phyloP scores from a whole-genome alignment of 2,329 filamentous ascomycete species.

The Colletotrichum sp. region DNA sequence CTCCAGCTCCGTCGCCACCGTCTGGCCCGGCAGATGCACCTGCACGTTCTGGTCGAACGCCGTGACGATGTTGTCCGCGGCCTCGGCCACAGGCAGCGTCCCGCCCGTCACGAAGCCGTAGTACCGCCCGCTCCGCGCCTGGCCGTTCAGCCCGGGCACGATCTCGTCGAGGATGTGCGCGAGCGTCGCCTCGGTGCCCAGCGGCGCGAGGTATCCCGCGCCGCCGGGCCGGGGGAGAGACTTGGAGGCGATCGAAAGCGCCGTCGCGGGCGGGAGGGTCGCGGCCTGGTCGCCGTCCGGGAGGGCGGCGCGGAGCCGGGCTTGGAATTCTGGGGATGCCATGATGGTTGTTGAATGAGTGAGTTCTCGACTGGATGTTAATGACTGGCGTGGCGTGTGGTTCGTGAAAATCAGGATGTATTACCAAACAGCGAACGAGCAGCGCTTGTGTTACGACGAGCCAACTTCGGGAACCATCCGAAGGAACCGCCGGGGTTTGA shows the following conservation, averaged over 20 bases:
- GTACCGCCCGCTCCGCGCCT: slow-evolving; percentile 71
- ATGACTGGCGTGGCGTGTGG: background rate
- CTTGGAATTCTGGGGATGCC: slow-evolving; percentile 8
- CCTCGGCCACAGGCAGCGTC: slow-evolving; percentile 76
- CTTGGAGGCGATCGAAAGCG: slow-evolving; percentile 41
- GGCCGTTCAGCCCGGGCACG: slow-evolving; percentile 68
- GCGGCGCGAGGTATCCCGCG: slow-evolving; percentile 34
- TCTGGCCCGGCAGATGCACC: slow-evolving; percentile 81
- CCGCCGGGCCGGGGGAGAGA: slow-evolving; percentile 40
- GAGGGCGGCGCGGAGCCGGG: slow-evolving; percentile 11
- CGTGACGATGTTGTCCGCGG: slow-evolving; percentile 85
- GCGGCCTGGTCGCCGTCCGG: slow-evolving; percentile 20
- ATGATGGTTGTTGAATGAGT: background rate
- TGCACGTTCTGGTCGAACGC: slow-evolving; percentile 83
- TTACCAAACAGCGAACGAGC: background rate
- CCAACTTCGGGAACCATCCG: background rate
- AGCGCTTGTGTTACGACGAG: background rate
- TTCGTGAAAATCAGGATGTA: background rate
- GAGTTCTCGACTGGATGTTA: background rate
- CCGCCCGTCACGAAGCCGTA: slow-evolving; percentile 92
- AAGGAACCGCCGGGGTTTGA: background rate
- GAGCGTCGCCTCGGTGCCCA: slow-evolving; percentile 36
- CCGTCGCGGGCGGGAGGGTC: slow-evolving; percentile 42
- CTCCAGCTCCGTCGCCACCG: slow-evolving; percentile 78
- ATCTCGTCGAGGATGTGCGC: slow-evolving; percentile 51